Evolutionary conservation across 2,329 filamentous ascomycete genomes (phyloP), one percentile per base, ranked within the genome.

Genomic region (Trematosphaeria pertusa): DNA sequence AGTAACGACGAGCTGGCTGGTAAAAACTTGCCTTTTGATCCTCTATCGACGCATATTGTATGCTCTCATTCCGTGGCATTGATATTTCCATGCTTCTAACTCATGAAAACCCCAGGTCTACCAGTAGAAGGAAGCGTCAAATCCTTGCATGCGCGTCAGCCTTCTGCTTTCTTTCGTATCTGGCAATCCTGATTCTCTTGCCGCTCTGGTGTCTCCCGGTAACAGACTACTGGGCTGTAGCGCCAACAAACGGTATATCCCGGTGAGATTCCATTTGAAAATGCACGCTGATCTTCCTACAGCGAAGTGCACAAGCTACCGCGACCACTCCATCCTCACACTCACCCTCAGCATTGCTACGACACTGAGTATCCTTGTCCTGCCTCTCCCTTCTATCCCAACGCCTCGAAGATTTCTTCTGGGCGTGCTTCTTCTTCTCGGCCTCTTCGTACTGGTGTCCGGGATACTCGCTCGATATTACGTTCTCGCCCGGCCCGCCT

Each of bases 21-120:
- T 67, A 10, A 65, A 67, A 38, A 56, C 56, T 10, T 67, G 63
- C 24, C 48, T 68, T 4, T 24, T 68, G 18, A 46, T 68, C 3
- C 36, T 68, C 8, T 65, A 65, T 37, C 56, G 54, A 45, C 55
- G 64, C 9, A 67, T 68, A 15, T 64, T 64, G 64, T 68, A 56
- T 19, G 63, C n/a, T 43, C 12, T 21, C n/a, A 6, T 28, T 20
- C 7, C 9, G 14, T 24, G 11, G 30, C 14, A 1, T 4, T 15
- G 8, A 10, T 26, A 7, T 21, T 11, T 6, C 12, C 14, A 5
- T 3, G 3, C 43, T 8, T 35, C 50, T 54, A 26, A 59, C 30
- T 3, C 8, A 10, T 7, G 17, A 24, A 26, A 62, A 57, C 22
- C 52, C 59, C 11, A 37, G 48, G 9, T 39, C 49, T 11, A 51